Evolutionary conservation across 371 early-diverging fungal species (phyloP).

Genomic region (Circinella minor): DNA sequence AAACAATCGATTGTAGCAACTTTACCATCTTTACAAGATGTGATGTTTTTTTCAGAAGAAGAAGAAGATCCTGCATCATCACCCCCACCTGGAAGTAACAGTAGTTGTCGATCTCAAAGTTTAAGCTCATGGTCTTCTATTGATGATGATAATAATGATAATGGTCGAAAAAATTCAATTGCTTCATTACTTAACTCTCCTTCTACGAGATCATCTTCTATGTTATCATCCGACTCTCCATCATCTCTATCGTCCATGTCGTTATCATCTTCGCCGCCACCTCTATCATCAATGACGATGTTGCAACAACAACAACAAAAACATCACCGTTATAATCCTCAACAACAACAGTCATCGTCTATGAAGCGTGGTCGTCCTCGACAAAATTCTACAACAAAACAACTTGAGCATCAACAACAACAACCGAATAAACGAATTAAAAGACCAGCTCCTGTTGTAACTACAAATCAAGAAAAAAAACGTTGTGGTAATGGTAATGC

Average conservation of each 20-base stretch:
- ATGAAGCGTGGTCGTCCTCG: slow-evolving; percentile 34
- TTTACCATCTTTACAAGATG: slow-evolving; percentile 37
- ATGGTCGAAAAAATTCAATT: slow-evolving; percentile 45
- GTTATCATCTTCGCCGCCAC: too few relatives aligned
- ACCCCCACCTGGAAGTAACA: neutral
- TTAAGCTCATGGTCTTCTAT: slow-evolving; percentile 12
- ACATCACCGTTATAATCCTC: slow-evolving; percentile 21
- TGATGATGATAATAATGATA: slow-evolving; percentile 7
- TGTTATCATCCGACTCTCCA: neutral
- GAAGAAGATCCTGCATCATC: neutral
- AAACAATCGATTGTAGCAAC: slow-evolving; percentile 7
- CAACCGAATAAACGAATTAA: neutral
- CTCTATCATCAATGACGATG: neutral
- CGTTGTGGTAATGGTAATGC: slow-evolving; percentile 10
- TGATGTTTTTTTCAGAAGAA: slow-evolving; percentile 21
- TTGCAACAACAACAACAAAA: slow-evolving; percentile 13
- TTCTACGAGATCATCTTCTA: neutral
- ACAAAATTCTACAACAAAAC: slow-evolving; percentile 10
- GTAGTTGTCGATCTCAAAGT: slow-evolving; percentile 14
- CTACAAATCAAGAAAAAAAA: slow-evolving; percentile 10
- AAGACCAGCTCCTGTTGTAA: neutral
- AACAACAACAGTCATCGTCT: slow-evolving; percentile 18
- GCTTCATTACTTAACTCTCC: slow-evolving; percentile 44
- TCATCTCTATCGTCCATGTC: neutral
- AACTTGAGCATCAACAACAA: neutral